These are phyloP conservation scores for Acacia pycnantha DNA, from an alignment of 331 rosid species.

Conservation along the genomic window DNA sequence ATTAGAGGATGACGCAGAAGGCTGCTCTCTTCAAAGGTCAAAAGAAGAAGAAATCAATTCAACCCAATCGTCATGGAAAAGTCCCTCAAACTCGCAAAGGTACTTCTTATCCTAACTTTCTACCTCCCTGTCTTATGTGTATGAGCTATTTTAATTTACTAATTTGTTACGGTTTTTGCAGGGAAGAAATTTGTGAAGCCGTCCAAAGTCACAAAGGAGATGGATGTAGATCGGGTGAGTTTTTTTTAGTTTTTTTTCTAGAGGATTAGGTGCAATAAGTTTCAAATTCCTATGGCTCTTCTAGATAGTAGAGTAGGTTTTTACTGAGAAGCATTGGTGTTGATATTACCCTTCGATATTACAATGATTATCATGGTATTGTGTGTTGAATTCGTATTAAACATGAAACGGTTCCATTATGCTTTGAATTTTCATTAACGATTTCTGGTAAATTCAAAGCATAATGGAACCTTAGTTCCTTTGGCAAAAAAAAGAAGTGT, in stretches of 20 bases:
- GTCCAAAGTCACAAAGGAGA: conserved; percentile 58
- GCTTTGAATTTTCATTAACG: too few species aligned
- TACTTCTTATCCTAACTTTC: not conserved
- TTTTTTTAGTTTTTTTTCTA: too few species aligned
- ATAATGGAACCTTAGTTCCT: not conserved
- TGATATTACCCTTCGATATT: too few species aligned
- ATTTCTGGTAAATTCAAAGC: too few species aligned
- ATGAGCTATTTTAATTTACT: not conserved
- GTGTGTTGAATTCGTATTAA: too few species aligned
- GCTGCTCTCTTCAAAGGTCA: conserved; percentile 72
- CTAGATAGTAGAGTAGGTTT: too few species aligned
- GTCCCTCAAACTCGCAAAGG: conserved; percentile 66
- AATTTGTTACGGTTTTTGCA: not conserved
- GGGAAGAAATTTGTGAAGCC: conserved; percentile 84
- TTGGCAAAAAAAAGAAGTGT: not conserved
- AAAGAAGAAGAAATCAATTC: conserved; percentile 69
- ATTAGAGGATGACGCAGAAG: conserved; percentile 88
- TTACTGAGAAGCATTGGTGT: too few species aligned
- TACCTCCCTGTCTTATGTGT: not conserved
- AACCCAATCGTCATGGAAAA: conserved; percentile 88
- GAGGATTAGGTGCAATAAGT: too few species aligned
- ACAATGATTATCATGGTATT: too few species aligned
- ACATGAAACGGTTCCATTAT: too few species aligned
- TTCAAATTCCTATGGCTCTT: too few species aligned
- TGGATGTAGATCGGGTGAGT: conserved; percentile 83